Conservation (phyloP, 169 alveolate genomes). For the Perkinsus olseni region DNA sequence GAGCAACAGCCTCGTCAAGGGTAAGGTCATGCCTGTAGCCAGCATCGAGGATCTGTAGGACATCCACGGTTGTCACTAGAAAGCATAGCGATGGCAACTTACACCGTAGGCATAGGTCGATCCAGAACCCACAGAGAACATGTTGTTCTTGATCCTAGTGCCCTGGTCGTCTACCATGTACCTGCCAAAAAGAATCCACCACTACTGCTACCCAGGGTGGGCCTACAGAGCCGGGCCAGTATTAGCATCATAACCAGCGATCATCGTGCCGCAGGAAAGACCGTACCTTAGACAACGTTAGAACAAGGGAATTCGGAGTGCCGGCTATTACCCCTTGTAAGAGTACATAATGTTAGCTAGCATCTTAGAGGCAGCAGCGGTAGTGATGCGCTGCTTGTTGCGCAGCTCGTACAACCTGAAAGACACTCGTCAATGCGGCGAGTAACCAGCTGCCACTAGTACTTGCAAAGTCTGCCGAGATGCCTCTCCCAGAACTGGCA, state of each 20-base stretch:
- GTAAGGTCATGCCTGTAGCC: constrained; percentile 63
- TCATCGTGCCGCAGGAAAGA: constrained; percentile 91
- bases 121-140: constrained; percentile 94
- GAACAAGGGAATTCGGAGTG: not conserved
- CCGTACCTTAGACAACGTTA: constrained; percentile 85
- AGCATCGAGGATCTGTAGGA: not conserved
- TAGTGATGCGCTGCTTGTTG: constrained; percentile 83
- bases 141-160: constrained; percentile 63
- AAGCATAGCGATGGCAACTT: not conserved
- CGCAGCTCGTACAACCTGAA: constrained; percentile 47
- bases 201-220: not conserved
- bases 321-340: constrained; percentile 18
- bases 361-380: constrained; percentile 96
- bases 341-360: constrained; percentile 83
- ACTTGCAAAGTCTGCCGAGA: constrained; percentile 78
- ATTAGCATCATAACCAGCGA: constrained; percentile 71
- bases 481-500: constrained; percentile 95
- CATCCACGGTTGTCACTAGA: not conserved
- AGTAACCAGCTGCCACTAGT: constrained; percentile 51
- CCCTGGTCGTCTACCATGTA: constrained; percentile 51
- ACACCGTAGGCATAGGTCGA: constrained; percentile 98
- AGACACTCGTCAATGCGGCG: constrained; percentile 1
- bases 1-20: constrained; percentile 91
- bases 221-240: constrained; percentile 23
- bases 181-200: constrained; percentile 1